phyloP scores from a whole-genome alignment of 2,329 filamentous ascomycete species.

The Dryadomyces sulphureus region DNA sequence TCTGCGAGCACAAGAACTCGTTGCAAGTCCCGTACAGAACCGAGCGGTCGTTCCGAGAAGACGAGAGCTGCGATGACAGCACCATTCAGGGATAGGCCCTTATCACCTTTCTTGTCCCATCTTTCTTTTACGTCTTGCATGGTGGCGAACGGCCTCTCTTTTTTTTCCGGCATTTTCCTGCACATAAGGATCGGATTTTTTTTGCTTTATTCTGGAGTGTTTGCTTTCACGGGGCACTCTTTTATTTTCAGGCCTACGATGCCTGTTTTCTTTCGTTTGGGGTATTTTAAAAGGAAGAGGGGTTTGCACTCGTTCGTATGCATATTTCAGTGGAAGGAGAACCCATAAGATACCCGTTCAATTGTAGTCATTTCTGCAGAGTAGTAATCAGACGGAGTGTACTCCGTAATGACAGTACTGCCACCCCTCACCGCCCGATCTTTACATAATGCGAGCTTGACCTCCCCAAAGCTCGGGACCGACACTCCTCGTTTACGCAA shows the following conservation, averaged over 20 bases:
- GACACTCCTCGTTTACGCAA: not conserved
- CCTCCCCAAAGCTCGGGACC: not conserved
- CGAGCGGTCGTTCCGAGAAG: not conserved
- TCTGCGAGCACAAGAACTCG: constrained; percentile 1
- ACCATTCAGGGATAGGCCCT: constrained; percentile 4
- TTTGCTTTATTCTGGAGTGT: not conserved
- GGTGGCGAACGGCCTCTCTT: not conserved
- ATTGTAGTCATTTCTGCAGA: no score
- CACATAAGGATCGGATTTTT: not conserved
- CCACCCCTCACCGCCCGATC: not conserved
- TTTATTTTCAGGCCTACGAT: not conserved
- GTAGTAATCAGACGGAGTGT: no score
- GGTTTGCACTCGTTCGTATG: not conserved
- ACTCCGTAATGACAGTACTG: no score
- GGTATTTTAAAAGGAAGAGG: no score
- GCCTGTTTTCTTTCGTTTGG: not conserved
- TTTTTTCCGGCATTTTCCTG: not conserved
- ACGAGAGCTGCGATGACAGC: constrained; percentile 7
- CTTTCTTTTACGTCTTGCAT: not conserved
- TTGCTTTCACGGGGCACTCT: not conserved
- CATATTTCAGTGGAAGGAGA: not conserved
- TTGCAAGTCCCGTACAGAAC: not conserved
- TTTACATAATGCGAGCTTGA: not conserved
- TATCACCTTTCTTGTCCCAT: not conserved
- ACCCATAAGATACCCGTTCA: not conserved